These are phyloP conservation scores for Aureobasidium sp. DNA, from an alignment of 2,329 filamentous ascomycete genomes.

Conservation along the genomic window DNA sequence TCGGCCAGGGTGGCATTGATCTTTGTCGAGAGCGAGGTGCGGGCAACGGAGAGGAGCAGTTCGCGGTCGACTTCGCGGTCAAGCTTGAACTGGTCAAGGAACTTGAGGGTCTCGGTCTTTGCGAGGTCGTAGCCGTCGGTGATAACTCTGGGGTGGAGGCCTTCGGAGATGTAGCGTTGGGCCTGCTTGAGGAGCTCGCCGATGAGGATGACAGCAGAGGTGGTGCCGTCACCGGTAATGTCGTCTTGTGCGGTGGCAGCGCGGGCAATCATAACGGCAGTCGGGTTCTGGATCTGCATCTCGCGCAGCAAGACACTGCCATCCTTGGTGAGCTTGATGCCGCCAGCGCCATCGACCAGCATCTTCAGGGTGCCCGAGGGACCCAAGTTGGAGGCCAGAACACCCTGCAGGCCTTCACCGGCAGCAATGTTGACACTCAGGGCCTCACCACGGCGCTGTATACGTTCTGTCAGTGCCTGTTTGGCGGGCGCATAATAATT, in stretches of 20 bases:
- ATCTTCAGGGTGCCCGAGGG: conserved; percentile 95
- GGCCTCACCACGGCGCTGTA: conserved; percentile 90
- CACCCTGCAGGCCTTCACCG: conserved; percentile 69
- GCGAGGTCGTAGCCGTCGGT: conserved; percentile 97
- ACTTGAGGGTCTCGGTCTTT: conserved; percentile 89
- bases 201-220: conserved; percentile 88
- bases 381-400: conserved; percentile 92
- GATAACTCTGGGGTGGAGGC: conserved; percentile 92
- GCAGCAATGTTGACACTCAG: conserved; percentile 94
- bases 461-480: conserved; percentile 35
- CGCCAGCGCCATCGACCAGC: conserved; percentile 60
- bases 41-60: conserved; percentile 83
- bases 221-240: conserved; percentile 96
- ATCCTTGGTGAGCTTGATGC: conserved; percentile 98
- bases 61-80: conserved; percentile 83
- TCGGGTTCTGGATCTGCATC: conserved; percentile 97
- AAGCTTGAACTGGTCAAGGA: conserved; percentile 91
- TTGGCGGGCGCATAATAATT: conserved; percentile 3
- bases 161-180: conserved; percentile 90
- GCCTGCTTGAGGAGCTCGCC: conserved; percentile 98
- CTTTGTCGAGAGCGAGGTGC: conserved; percentile 92
- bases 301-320: conserved; percentile 75
- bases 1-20: conserved; percentile 82
- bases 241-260: conserved; percentile 97
- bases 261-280: conserved; percentile 72